Percentiles rank a stretch among this genome's conserved stretches.
Conservation (phyloP, 352 stramenopile species). For the Globisporangium takayamanum region DNA sequence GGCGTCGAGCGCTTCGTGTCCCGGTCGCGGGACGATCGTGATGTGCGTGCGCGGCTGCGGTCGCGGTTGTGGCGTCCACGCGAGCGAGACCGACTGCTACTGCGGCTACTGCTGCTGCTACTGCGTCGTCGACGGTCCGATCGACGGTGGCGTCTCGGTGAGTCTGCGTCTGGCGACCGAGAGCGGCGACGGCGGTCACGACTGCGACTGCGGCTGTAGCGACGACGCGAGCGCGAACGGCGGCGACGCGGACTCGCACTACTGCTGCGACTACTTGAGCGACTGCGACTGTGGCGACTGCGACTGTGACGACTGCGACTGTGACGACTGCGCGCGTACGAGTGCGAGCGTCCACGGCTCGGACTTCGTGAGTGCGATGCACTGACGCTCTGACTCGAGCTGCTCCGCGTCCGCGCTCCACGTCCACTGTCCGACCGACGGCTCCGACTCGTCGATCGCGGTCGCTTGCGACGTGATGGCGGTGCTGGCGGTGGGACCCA, state of each 20-base stretch:
- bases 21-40: background rate
- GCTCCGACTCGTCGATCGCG: conserved; percentile 15
- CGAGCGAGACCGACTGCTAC: background rate
- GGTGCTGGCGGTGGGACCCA: conserved; percentile 53
- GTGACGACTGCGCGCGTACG: background rate
- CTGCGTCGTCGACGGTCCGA: conserved; percentile 1
- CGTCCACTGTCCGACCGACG: conserved; percentile 7
- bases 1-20: background rate
- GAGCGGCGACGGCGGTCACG: conserved; percentile 15
- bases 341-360: background rate
- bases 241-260: conserved; percentile 7
- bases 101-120: conserved; percentile 5
- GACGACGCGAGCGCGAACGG: conserved; percentile 2
- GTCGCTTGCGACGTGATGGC: conserved; percentile 8
- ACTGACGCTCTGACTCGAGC: conserved; percentile 30
- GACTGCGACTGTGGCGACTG: conserved; percentile 11
- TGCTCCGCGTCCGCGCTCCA: conserved; percentile 21
- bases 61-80: background rate
- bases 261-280: conserved; percentile 1
- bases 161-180: conserved; percentile 11
- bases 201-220: conserved; percentile 21
- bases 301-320: conserved; percentile 13
- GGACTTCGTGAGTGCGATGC: background rate
- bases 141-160: conserved; percentile 12
- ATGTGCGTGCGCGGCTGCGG: background rate